Evolutionary conservation across 1,284 basidiomycete species (phyloP), one percentile per base, ranked within the genome.

Genomic region (Xerocomus nothofagi): DNA sequence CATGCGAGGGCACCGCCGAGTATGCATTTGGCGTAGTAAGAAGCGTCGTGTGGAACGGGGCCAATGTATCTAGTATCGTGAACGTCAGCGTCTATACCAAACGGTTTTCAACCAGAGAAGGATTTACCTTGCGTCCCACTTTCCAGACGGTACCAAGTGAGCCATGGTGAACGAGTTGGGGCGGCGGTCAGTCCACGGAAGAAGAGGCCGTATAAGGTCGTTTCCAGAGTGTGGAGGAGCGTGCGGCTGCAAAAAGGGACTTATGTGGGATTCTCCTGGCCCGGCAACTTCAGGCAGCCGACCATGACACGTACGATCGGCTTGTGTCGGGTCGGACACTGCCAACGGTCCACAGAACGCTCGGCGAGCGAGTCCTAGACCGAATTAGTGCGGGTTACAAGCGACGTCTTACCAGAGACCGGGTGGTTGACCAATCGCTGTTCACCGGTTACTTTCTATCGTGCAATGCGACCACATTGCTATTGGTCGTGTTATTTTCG

Each of bases 1-100:
- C 94, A 98, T 55, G 94, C 93, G 59, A 97, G 81, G 56, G 82
- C 83, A 85, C 94, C 94, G 65, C 93, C 93, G 59, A 98, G 78
- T 81, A 89, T 82, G 67, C 82, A 84, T 71, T 89, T 90, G 62
- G 82, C 67, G 69, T 91, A 91, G 78, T 91, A 91, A 38, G 73
- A 73, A 49, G 72, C 39, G 62, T 91, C 86, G 65, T 91, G 88
- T 55, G 84, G 84, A 50, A 89, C 78, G 64, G 88, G 84, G 42
- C 86, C 84, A 50, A 80, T 69, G 61, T 79, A 78, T 67, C 86
- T 84, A 54, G 23, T 38, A 20, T 33, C 85, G 61, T 42, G 90
- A 24, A 39, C 8, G 1, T 56, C 26, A 56, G 29, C 34, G 34
- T 21, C 24, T 7, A 12, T n/a, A 17, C 17, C 17, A 12, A 29